Base-by-base conservation (phyloP, 495 filamentous ascomycete genomes). In the Aspergillus indologenus region DNA sequence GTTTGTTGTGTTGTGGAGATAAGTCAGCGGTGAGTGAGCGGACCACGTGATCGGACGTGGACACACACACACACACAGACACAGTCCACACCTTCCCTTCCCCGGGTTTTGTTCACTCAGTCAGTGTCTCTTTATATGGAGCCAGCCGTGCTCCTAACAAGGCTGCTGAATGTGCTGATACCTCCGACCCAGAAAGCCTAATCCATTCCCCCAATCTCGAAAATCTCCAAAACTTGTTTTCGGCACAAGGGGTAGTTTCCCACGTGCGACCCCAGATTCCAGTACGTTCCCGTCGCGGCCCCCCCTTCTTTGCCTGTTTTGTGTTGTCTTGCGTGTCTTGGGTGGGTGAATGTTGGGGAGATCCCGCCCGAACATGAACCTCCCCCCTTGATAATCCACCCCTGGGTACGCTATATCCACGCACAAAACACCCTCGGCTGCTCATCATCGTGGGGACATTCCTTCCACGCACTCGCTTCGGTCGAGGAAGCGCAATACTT, bases 401-500 rank as follows among this genome's bases (percentile, higher is more conserved):
- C 53, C 54, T 26, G 45, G 42, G 29, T 57, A 24, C 59, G 56
- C 64, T 75, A 77, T 76, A 65, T 63, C 73, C 75, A 78, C 75
- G 75, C 75, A 78, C 75, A 54, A 64, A 54, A 53, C 60, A 17
- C 55, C 65, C 57, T 40, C 60, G 60, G 63, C 58, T 61, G 56
- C 53, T 22, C 57, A 64, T 66, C 58, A 47, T 53, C 57, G 61
- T 61, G 66, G 61, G 56, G 47, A 52, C 47, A 57, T 71, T 78
- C 70, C 74, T 78, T 71, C 75, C 75, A 78, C 75, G 75, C 75
- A 78, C 75, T 66, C 66, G 57, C 67, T 40, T 40, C 34, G 34
- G 34, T 40, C 34, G 34, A 40, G 6, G 12, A 40, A 7, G 34
- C 34, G 6, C 4, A 11, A 40, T 40, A 40, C 5, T 6, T 40